Evolutionary conservation across 768 basidiomycete species (phyloP), one percentile per base, ranked within the genome.

Genomic region (Hericium rajendrae): DNA sequence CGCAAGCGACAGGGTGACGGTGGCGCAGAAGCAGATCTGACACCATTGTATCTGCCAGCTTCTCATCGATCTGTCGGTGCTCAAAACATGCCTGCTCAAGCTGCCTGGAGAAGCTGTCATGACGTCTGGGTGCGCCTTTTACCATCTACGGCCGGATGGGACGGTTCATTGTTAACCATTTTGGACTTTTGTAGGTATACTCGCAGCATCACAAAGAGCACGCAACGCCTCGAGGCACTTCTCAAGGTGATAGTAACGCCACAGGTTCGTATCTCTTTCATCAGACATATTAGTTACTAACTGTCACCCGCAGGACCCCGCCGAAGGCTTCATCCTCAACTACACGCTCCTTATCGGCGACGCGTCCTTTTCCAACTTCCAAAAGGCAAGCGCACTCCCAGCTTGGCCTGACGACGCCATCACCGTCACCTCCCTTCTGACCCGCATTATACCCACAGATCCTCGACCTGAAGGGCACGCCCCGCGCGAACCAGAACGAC

Each of bases 201-300:
- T 8, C 84, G 88, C 48, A 85, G 85, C 57, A 76, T 98, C 40
- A 84, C 79, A 26, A 95, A 93, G 63, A 86, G 80, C 43, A 89
- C 90, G 0, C 81, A 84, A 2, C 80, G 86, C 52, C 70, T 98
- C 48, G 97, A 99, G 70, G 91, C 92, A 1, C 74, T 99, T 64
- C 80, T 99, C 55, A 98, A 99, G 71, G 91, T 97, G 57, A 89
- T 98, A 55, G 84, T 97, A 20, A 94, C 92, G 0, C 95, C 95
- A 2, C 88, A 86, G 59, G 92, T 91, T 70, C 59, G 86, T 74
- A 11, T 10, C 18, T 51, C 38, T 24, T 28, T 26, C 9, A 18
- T 16, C 39, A 28, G 51, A 51, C 51, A 40, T 32, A 20, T 53
- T 18, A 56, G 52, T 28, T 41, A 28, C 26, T 52, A 38, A 61